Evolutionary conservation across 148 eudicot species (phyloP), one percentile per base, ranked within the genome.

Genomic region (Diospyros kaki): DNA sequence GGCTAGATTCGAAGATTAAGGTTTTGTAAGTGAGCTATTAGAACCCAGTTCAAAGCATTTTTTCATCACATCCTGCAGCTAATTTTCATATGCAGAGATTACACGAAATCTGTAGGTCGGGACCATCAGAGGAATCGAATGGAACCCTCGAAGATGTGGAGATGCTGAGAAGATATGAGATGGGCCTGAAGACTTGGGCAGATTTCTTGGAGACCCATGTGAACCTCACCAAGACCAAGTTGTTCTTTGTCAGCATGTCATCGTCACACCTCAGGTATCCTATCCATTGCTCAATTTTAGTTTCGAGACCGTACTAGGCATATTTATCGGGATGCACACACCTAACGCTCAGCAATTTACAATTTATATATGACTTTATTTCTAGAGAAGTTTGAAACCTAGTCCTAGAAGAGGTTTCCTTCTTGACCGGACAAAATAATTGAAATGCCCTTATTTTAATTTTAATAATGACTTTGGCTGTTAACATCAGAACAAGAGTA

Each of bases 1-100:
- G 98, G 97, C 72, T 86, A 73, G 73, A 78, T 50, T 83, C 88
- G 9, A 79, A 69, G 6, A 76, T 90, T 77, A 88, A 82, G 50
- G 63, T 85, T n/a, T 58, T 83, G 88, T 85, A 67, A 87, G 90
- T 79, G 42, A 17, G 50, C 0, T 55, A 18, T n/a, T 69, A 3
- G 13, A 28, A 38, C 1, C 41, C 6, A 60, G 4, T 3, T 18
- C 6, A 1, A 28, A 14, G 10, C 10, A 1, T 7, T 11, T 28
- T 28, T 28, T 28, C 28, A 28, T 28, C 28, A 28, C 28, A 28
- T 28, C 28, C 28, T 28, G 28, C 28, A 28, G 28, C 52, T 4
- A 48, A 4, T 48, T 48, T 8, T 48, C 52, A 48, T 48, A 48
- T 48, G 52, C 6, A 48, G 28, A 28, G 28, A 28, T 28, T 28